These are phyloP conservation scores for Rehmannia glutinosa DNA, from an alignment of 257 asterid species.

Conservation along the genomic window DNA sequence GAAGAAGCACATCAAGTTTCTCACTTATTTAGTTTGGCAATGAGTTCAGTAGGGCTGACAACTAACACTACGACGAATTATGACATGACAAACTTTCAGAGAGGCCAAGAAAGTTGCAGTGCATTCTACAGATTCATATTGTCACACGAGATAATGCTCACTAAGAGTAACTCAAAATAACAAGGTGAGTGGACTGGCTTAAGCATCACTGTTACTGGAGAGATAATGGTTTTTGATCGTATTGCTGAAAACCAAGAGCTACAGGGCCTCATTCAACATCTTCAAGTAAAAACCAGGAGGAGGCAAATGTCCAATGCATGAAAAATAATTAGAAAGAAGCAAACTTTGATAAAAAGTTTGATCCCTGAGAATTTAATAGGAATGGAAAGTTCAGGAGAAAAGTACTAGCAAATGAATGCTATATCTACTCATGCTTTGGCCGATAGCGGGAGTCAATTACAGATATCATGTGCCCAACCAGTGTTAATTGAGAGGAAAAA, in stretches of 20 bases:
- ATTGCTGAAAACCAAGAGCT: neutral
- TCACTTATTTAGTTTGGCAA: neutral
- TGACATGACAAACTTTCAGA: conserved; percentile 5
- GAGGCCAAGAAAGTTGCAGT: conserved; percentile 9
- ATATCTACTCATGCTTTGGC: no score
- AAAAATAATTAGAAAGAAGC: neutral
- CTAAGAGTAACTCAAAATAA: neutral
- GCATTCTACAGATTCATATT: neutral
- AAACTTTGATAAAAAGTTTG: neutral
- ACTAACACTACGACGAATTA: neutral
- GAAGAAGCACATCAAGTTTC: neutral
- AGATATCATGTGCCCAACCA: no score
- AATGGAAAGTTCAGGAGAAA: neutral
- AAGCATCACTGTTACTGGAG: neutral
- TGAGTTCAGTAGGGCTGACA: neutral
- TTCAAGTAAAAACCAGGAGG: neutral
- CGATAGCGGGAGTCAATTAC: no score
- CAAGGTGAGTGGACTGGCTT: neutral
- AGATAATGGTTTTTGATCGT: neutral
- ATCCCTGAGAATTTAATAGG: neutral
- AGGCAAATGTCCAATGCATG: neutral
- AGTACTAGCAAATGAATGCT: neutral
- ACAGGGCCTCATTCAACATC: neutral
- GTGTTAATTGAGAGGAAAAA: no score
- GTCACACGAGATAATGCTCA: neutral